Evolutionary conservation across 2,329 filamentous ascomycete genomes (phyloP).

Genomic region (Botryotinia calthae): DNA sequence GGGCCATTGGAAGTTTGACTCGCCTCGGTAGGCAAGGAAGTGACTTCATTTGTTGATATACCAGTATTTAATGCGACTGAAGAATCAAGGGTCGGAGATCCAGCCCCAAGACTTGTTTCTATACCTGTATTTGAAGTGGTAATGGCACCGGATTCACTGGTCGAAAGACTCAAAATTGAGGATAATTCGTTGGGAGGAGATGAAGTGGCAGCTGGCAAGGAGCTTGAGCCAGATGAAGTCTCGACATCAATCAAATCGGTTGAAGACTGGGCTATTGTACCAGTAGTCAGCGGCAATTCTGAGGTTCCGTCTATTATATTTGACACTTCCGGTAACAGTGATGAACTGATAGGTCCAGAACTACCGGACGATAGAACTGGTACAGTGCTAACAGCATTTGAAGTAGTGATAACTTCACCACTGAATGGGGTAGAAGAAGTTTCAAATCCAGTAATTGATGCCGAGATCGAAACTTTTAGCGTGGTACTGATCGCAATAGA

Average conservation of each 20-base stretch:
- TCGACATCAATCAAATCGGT: not conserved
- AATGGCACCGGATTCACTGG: not conserved
- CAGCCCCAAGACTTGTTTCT: not conserved
- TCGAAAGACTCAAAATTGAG: not conserved
- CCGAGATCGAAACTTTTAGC: no score
- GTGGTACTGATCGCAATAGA: no score
- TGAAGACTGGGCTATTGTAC: not conserved
- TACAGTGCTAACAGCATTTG: not conserved
- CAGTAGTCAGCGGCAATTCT: not conserved
- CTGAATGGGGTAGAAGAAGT: not conserved
- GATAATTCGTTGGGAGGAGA: not conserved
- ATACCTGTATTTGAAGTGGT: not conserved
- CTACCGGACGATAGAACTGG: not conserved
- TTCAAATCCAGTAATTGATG: not conserved
- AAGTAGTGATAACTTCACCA: not conserved
- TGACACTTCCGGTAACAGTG: not conserved
- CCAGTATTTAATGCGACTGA: not conserved
- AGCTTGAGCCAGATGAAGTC: not conserved
- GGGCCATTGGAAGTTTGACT: not conserved
- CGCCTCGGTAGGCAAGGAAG: not conserved
- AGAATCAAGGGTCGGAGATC: not conserved
- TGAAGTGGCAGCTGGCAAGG: not conserved
- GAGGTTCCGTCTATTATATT: not conserved
- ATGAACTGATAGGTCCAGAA: not conserved
- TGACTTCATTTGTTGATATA: not conserved